A percentile compares a stretch with the other conserved stretches of the same genome.
These are phyloP conservation scores for Blastobotrys parvus DNA, from an alignment of 805 yeast genomes.

Conservation along the genomic window DNA sequence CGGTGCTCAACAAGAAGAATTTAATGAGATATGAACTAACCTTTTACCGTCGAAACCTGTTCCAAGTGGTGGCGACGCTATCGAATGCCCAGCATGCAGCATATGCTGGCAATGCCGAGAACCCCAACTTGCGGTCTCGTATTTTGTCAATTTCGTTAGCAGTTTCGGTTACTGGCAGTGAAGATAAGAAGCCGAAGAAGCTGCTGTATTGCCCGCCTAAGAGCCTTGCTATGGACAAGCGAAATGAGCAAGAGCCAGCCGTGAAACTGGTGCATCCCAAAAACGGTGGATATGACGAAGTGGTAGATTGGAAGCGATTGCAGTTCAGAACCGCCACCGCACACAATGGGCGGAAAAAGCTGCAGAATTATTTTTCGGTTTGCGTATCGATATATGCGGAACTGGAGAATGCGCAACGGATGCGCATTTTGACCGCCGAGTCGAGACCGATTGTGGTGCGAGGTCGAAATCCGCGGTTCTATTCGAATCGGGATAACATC, in stretches of 20 bases:
- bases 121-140: conserved; percentile 14
- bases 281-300: conserved; percentile 20
- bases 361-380: conserved; percentile 18
- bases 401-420: conserved; percentile 21
- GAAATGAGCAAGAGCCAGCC: conserved; percentile 15
- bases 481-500: conserved; percentile 44
- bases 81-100: conserved; percentile 21
- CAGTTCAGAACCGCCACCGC: conserved; percentile 28
- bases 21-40: conserved; percentile 18
- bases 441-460: conserved; percentile 46
- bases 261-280: conserved; percentile 19
- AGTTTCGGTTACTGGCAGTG: conserved; percentile 17
- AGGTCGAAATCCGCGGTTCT: conserved; percentile 56
- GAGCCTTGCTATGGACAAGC: conserved; percentile 8
- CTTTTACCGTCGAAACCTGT: conserved; percentile 22
- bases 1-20: background rate
- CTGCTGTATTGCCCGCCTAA: conserved; percentile 20
- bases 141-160: conserved; percentile 20
- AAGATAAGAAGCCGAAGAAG: conserved; percentile 15
- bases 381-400: conserved; percentile 19
- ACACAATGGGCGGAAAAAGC: conserved; percentile 24
- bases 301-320: conserved; percentile 26
- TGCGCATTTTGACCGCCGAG: conserved; percentile 16
- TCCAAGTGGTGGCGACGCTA: conserved; percentile 20
- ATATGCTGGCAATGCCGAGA: conserved; percentile 18